Evolutionary conservation across 2,329 filamentous ascomycete species (phyloP).

Genomic region (Fusarium mangiferae): DNA sequence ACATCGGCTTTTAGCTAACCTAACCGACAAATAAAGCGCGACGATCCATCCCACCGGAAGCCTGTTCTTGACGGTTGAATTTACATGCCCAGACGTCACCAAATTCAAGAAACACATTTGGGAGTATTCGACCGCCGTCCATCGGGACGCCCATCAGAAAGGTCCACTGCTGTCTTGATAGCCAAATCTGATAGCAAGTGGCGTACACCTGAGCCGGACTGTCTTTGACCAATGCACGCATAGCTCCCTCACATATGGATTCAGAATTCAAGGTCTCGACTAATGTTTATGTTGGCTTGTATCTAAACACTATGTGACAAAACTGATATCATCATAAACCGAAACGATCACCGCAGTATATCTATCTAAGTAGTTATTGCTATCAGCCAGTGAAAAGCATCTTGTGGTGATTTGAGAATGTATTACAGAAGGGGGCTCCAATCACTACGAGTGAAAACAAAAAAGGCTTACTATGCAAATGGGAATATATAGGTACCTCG

Average conservation of each 20-base stretch:
- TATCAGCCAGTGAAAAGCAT: neutral
- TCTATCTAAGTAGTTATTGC: neutral
- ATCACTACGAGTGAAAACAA: neutral
- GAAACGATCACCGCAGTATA: accelerated
- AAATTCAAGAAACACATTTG: neutral
- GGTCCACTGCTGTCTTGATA: neutral
- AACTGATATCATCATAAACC: neutral
- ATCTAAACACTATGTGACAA: neutral
- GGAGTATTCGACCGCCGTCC: neutral
- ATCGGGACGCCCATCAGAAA: too few relatives aligned
- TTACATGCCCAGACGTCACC: neutral
- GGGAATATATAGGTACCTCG: neutral
- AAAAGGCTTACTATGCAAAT: neutral
- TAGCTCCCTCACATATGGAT: neutral
- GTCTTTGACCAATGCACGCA: too few relatives aligned
- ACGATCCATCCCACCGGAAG: neutral
- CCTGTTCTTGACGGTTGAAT: neutral
- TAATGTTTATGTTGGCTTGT: neutral
- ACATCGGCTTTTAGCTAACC: neutral
- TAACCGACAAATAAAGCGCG: neutral
- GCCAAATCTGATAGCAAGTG: neutral
- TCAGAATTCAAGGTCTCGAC: neutral
- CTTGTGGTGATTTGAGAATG: accelerated
- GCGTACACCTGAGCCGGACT: too few relatives aligned
- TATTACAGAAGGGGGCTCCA: neutral